phyloP scores from a whole-genome alignment of 169 alveolate genomes.

The Plasmodium malariae region DNA sequence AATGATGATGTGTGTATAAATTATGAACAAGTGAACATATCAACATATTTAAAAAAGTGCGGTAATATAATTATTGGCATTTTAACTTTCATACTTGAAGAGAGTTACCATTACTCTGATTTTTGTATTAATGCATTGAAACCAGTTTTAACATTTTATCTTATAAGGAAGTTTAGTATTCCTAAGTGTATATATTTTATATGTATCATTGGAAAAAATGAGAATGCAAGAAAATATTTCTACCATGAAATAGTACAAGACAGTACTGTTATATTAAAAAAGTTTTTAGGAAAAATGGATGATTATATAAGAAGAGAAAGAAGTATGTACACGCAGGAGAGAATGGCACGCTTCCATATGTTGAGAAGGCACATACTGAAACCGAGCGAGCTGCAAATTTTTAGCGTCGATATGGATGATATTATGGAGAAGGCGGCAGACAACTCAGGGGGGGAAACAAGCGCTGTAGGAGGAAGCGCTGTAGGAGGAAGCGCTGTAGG shows the following conservation, averaged over 20 bases:
- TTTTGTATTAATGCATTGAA: slow-evolving; percentile 24
- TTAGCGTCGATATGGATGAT: not conserved
- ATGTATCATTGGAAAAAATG: slow-evolving; percentile 7
- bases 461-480: too few relatives aligned
- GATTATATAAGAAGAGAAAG: slow-evolving; percentile 24
- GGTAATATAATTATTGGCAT: slow-evolving; percentile 10
- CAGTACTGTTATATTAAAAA: not conserved
- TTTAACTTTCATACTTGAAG: slow-evolving; percentile 15
- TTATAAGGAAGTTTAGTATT: not conserved
- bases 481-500: too few relatives aligned
- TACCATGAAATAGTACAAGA: not conserved
- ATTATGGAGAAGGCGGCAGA: not conserved
- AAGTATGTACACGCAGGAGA: slow-evolving; percentile 1
- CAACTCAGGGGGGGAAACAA: not conserved
- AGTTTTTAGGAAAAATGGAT: not conserved
- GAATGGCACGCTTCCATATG: not conserved
- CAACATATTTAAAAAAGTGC: slow-evolving; percentile 8
- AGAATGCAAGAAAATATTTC: not conserved
- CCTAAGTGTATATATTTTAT: not conserved
- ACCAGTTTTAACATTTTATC: slow-evolving; percentile 32
- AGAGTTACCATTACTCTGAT: slow-evolving; percentile 14
- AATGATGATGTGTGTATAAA: not conserved
- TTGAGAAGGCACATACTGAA: not conserved
- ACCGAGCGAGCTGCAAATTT: not conserved
- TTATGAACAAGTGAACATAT: not conserved